These are phyloP conservation scores for Millerozyma miso DNA, from an alignment of 805 yeast genomes.

Conservation along the genomic window DNA sequence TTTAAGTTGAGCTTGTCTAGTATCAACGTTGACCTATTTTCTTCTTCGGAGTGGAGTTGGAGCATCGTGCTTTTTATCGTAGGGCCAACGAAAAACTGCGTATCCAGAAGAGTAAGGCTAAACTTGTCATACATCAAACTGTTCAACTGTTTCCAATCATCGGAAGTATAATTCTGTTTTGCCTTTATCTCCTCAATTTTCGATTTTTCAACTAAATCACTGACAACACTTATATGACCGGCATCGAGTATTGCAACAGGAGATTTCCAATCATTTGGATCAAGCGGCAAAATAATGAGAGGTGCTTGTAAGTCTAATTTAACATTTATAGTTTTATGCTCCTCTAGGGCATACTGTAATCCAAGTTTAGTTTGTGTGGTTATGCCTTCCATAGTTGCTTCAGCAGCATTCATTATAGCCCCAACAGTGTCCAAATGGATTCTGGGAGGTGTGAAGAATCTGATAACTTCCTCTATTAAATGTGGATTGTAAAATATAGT, in stretches of 20 bases:
- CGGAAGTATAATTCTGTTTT: conserved; percentile 51
- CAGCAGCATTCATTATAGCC: conserved; percentile 91
- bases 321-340: conserved; percentile 85
- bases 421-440: conserved; percentile 84
- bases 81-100: conserved; percentile 86
- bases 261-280: conserved; percentile 72
- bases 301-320: conserved; percentile 94
- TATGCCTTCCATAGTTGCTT: conserved; percentile 87
- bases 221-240: conserved; percentile 82
- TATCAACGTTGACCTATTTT: conserved; percentile 51
- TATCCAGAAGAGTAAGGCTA: conserved; percentile 69
- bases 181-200: conserved; percentile 66
- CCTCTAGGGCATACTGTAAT: conserved; percentile 87
- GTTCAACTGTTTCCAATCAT: conserved; percentile 74
- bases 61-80: conserved; percentile 72
- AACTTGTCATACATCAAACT: conserved; percentile 88
- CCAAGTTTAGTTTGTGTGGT: conserved; percentile 89
- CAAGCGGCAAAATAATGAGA: conserved; percentile 77
- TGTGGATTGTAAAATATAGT: conserved; percentile 85
- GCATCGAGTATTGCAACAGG: conserved; percentile 93
- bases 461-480: conserved; percentile 69
- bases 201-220: conserved; percentile 73
- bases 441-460: conserved; percentile 83
- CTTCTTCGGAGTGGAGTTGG: conserved; percentile 50
- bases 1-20: conserved; percentile 74